These are phyloP conservation scores for Suillus luteus DNA, from an alignment of 768 basidiomycete genomes.

Conservation along the genomic window DNA sequence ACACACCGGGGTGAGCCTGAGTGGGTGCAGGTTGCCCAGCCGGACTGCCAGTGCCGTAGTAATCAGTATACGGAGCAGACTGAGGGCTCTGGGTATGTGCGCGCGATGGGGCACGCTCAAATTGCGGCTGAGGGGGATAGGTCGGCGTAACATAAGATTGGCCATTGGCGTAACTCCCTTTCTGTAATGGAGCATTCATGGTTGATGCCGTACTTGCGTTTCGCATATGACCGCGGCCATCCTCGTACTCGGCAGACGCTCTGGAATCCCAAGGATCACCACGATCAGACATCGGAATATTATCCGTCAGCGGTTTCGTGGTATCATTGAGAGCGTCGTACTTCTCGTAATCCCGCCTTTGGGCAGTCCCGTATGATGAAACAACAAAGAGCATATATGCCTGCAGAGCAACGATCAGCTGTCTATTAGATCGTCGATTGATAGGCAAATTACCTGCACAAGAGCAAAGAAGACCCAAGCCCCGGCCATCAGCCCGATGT, in stretches of 20 bases:
- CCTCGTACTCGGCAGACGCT: slow-evolving; percentile 45
- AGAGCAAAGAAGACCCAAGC: slow-evolving; percentile 82
- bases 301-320: slow-evolving; percentile 50
- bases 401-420: slow-evolving; percentile 37
- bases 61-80: slow-evolving; percentile 43
- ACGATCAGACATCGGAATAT: slow-evolving; percentile 66
- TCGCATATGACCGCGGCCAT: slow-evolving; percentile 47
- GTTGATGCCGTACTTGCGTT: slow-evolving; percentile 63
- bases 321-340: slow-evolving; percentile 74
- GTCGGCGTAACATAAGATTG: slow-evolving; percentile 28
- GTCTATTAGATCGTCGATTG: neutral
- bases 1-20: slow-evolving; percentile 54
- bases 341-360: slow-evolving; percentile 78
- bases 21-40: slow-evolving; percentile 39
- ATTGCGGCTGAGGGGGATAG: slow-evolving; percentile 33
- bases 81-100: slow-evolving; percentile 41
- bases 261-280: slow-evolving; percentile 73
- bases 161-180: slow-evolving; percentile 44
- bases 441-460: slow-evolving; percentile 61
- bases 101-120: neutral
- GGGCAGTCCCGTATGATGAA: slow-evolving; percentile 67
- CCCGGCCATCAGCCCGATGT: slow-evolving; percentile 87
- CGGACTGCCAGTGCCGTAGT: slow-evolving; percentile 28
- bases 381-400: slow-evolving; percentile 48
- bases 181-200: slow-evolving; percentile 49